phyloP scores from a whole-genome alignment of 352 stramenopile species.

The Pythium angustatum region DNA sequence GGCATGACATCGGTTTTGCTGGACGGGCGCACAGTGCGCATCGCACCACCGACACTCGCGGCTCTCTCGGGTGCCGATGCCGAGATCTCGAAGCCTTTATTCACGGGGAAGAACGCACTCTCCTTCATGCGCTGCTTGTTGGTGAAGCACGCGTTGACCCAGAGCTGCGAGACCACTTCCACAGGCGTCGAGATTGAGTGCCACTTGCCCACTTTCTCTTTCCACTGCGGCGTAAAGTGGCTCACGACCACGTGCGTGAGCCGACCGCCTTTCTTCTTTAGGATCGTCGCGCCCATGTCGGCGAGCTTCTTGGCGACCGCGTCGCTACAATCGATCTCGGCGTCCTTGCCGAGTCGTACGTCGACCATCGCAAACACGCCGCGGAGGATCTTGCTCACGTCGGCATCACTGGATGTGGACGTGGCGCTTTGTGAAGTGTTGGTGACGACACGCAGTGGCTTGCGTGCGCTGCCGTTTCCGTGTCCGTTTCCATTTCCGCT shows the following conservation, averaged over 20 bases:
- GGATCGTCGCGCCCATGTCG: conserved; percentile 63
- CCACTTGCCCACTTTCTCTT: conserved; percentile 74
- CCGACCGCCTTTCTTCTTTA: conserved; percentile 63
- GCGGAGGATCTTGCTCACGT: conserved; percentile 29
- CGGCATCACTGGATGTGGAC: neutral
- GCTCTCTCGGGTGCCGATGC: neutral
- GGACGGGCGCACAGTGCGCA: neutral
- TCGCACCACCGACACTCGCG: neutral
- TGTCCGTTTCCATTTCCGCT: neutral
- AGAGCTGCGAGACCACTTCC: conserved; percentile 81
- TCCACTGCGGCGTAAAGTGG: conserved; percentile 63
- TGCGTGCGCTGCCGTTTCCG: neutral
- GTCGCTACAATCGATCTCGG: conserved; percentile 79
- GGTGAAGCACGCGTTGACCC: conserved; percentile 81
- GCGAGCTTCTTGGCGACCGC: conserved; percentile 67
- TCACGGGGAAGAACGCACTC: conserved; percentile 73
- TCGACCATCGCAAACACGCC: conserved; percentile 77
- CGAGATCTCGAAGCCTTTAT: conserved; percentile 31
- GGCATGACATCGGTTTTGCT: neutral
- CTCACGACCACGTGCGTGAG: conserved; percentile 82
- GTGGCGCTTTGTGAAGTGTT: conserved; percentile 9
- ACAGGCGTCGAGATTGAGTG: conserved; percentile 37
- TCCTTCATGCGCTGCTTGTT: conserved; percentile 73
- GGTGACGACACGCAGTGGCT: conserved; percentile 17
- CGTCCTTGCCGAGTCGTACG: conserved; percentile 64